Evolutionary conservation across 139 green algal genomes (phyloP).

Genomic region (Gonium pectorale): DNA sequence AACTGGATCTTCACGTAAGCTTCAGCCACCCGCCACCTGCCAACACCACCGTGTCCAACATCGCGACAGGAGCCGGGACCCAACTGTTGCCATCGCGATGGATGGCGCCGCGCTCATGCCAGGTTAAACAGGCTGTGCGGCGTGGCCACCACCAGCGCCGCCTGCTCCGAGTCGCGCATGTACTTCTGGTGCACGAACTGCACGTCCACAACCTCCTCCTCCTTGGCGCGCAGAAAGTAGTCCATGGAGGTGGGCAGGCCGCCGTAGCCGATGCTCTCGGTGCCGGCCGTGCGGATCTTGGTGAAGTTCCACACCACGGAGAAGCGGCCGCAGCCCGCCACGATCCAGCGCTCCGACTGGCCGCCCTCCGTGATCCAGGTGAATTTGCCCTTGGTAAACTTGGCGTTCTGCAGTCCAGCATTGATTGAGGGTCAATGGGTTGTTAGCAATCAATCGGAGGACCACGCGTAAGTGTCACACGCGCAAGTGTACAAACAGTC

Average conservation of each 20-base stretch:
- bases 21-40: too few species aligned
- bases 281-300: conserved; percentile 42
- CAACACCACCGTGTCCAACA: too few species aligned
- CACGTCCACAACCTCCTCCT: conserved; percentile 84
- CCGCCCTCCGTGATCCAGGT: conserved; percentile 87
- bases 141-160: conserved; percentile 64
- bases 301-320: conserved; percentile 91
- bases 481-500: too few species aligned
- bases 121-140: conserved; percentile 67
- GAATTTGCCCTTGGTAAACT: conserved; percentile 62
- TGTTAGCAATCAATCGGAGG: too few species aligned
- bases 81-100: too few species aligned
- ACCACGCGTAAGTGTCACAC: too few species aligned
- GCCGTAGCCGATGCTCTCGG: conserved; percentile 65
- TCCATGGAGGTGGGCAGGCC: conserved; percentile 86
- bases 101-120: conserved; percentile 5
- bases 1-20: too few species aligned
- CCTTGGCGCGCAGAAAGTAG: conserved; percentile 86
- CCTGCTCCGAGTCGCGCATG: conserved; percentile 36
- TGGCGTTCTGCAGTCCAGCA: background rate
- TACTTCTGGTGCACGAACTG: conserved; percentile 82
- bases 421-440: too few species aligned
- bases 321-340: conserved; percentile 79
- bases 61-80: too few species aligned
- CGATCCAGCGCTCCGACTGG: conserved; percentile 87